Evolutionary conservation across 164 flowering plant species (phyloP), one percentile per base, ranked within the genome.

Genomic region (Liquidambar formosana): DNA sequence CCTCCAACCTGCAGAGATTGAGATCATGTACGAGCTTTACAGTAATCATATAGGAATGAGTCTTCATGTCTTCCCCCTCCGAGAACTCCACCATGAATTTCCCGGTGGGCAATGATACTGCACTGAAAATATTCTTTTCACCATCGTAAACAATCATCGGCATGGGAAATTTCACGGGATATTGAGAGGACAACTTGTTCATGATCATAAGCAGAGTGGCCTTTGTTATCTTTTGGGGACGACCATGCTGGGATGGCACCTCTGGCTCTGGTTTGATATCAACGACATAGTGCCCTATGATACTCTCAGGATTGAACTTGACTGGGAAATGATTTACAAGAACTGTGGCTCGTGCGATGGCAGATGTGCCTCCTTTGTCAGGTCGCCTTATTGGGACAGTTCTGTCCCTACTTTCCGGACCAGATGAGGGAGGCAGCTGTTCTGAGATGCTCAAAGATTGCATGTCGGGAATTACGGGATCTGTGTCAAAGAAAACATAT

Each of bases 81-180:
- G 83, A 28, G 23, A 83, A 53, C 1, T 79, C 66, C 56, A 89
- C 95, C 26, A 10, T 61, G 58, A 73, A 86, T 38, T 12, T 14
- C 44, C 88, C 94, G 4, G 70, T 63, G 1, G 88, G 88, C n/a
- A 92, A 73, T 5, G 27, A 13, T 22, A 80, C 86, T 1, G 79
- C 80, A 71, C 92, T 90, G 67, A 83, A 88, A 14, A 92, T 74
- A 67, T 74, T 89, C 75, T 82, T 90, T 73, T 83, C 83, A 46
- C 91, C 89, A 74, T 92, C 96, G 69, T 82, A 89, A 4, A 82
- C 93, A 25, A 81, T 83, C 68, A 22, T 68, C 0, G 73, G 54
- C 65, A 71, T 14, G 10, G 89, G 81, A 54, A 81, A 79, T 0
- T 25, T 8, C 2, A 6, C 19, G 0, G 75, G 74, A 44, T 71